Evolutionary conservation across 768 basidiomycete genomes (phyloP), one percentile per base, ranked within the genome.

Genomic region (Leccinum rimulosum): DNA sequence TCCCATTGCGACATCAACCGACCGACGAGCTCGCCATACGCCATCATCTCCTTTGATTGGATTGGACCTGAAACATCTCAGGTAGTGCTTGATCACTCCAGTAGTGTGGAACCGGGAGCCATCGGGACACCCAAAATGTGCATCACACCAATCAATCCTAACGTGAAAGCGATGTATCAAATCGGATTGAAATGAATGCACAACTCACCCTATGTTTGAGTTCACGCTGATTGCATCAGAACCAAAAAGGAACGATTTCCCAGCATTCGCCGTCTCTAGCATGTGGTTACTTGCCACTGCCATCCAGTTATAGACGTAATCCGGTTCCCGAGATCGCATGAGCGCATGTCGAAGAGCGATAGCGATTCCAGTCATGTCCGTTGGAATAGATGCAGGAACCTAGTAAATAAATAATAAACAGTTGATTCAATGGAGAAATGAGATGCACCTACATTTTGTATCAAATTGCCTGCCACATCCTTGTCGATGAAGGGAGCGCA

Each of bases 61-160:
- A 38, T 70, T 70, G 17, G 69, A 66, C 51, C 52, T 59, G 50
- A 70, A 72, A n/a, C 64, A 60, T 31, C 70, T 60, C 8, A 70
- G 17, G 48, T 68, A 70, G 25, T 50, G 55, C 27, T 63, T 72
- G 25, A 30, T 35, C 17, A 59, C 36, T 33, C 66, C 64, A 27
- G 22, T 12, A 6, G 68, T 63, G 25, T 61, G 55, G 31, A 66
- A 68, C 48, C 57, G 61, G 10, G 67, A 61, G 15, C 58, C 53
- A 31, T 68, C 59, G 3, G 61, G 56, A 57, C 52, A 63, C 14
- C 68, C 68, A 38, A 69, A 69, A n/a, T 69, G 57, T 12, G 56
- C 60, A 30, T 58, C 40, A n/a, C 58, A 49, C 68, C 69, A 69
- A 36, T 70, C 67, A 36, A 68, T 61, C 43, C 66, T 67, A 19